Evolutionary conservation across 2,329 filamentous ascomycete species (phyloP).

Genomic region (Beauveria rudraprayagi): DNA sequence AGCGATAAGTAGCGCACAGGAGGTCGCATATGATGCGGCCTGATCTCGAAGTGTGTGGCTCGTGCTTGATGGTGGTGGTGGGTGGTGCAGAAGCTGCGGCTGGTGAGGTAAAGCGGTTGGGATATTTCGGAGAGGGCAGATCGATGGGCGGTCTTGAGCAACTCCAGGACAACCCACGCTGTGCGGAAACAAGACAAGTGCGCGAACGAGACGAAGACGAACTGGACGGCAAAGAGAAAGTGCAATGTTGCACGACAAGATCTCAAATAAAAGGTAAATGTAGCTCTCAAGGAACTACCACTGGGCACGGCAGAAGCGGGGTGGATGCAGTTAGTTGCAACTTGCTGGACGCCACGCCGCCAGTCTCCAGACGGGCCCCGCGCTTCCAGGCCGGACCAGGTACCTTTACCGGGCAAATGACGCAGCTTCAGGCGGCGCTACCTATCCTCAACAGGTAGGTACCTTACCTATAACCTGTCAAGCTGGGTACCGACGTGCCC

Average conservation of each 20-base stretch:
- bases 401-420: not conserved
- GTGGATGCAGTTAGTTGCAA: not conserved
- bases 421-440: not conserved
- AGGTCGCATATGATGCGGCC: constrained; percentile 26
- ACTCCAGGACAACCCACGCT: not conserved
- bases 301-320: constrained; percentile 5
- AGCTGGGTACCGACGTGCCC: not conserved
- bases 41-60: constrained; percentile 18
- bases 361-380: not conserved
- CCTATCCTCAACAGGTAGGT: not conserved
- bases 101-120: not conserved
- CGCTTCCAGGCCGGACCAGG: not conserved
- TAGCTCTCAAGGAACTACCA: not conserved
- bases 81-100: not conserved
- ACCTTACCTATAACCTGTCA: not conserved
- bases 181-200: not conserved
- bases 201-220: not conserved
- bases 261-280: not conserved
- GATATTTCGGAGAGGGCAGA: not conserved
- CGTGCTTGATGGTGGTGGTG: not conserved
- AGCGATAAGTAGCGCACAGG: constrained; percentile 11
- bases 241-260: not conserved
- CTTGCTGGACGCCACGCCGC: not conserved
- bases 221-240: not conserved
- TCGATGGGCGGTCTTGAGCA: not conserved